These are phyloP conservation scores for Pezicula radicicola DNA, from an alignment of 2,329 filamentous ascomycete genomes.

Conservation along the genomic window DNA sequence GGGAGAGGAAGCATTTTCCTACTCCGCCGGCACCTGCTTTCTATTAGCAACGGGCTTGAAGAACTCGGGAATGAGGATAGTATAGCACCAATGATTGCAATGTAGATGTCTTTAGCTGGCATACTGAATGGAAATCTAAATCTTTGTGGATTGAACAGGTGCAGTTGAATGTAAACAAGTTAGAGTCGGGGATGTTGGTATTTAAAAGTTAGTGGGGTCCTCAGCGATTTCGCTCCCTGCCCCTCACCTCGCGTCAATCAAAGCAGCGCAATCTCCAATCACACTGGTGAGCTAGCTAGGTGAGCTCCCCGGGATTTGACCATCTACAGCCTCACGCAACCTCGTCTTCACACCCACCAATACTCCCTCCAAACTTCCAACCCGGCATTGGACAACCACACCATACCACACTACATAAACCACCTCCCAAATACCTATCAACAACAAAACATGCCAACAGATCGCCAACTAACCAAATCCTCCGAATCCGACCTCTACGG, in stretches of 20 bases:
- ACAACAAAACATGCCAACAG: not conserved
- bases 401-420: too few relatives aligned
- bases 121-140: slow-evolving; percentile 11
- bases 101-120: slow-evolving; percentile 34
- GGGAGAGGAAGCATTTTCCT: slow-evolving; percentile 84
- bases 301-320: too few relatives aligned
- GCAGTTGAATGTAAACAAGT: not conserved
- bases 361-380: too few relatives aligned
- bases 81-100: slow-evolving; percentile 40
- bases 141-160: too few relatives aligned
- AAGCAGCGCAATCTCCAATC: too few relatives aligned
- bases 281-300: too few relatives aligned
- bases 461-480: not conserved
- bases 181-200: not conserved
- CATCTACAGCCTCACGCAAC: too few relatives aligned
- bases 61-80: slow-evolving; percentile 7
- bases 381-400: too few relatives aligned
- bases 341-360: too few relatives aligned
- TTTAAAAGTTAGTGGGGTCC: too few relatives aligned
- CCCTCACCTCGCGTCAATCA: too few relatives aligned
- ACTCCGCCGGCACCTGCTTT: slow-evolving; percentile 81
- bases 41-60: slow-evolving; percentile 13
- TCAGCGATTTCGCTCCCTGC: too few relatives aligned
- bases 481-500: slow-evolving; percentile 75
- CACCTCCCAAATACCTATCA: not conserved